phyloP scores from a whole-genome alignment of 2,329 filamentous ascomycete species.

The Zasmidium citrigriseum region DNA sequence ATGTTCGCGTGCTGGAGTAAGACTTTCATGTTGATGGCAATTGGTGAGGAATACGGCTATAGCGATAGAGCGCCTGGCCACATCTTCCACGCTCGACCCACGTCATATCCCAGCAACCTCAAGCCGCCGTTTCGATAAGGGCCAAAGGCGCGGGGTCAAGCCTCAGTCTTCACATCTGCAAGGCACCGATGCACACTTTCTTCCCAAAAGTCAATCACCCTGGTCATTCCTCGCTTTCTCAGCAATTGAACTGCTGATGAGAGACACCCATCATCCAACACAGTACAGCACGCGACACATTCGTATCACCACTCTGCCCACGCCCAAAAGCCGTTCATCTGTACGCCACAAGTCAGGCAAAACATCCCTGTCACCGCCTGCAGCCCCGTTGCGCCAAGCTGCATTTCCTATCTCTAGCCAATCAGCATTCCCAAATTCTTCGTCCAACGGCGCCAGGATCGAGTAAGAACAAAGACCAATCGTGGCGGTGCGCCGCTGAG shows the following conservation, averaged over 20 bases:
- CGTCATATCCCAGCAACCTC: slow-evolving; percentile 16
- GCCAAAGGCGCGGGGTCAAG: background rate
- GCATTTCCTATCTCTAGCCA: background rate
- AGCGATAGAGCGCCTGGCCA: background rate
- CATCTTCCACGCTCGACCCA: slow-evolving; percentile 9
- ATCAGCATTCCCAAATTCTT: background rate
- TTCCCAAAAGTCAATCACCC: background rate
- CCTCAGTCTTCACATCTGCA: slow-evolving; percentile 1
- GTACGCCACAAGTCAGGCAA: background rate
- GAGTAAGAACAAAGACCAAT: background rate
- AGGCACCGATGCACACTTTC: slow-evolving; percentile 11
- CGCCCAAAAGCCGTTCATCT: too few species aligned
- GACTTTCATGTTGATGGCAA: background rate
- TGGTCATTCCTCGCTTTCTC: too few species aligned
- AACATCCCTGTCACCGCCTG: background rate
- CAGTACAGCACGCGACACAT: background rate
- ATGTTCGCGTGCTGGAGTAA: slow-evolving; percentile 7
- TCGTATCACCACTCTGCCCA: background rate
- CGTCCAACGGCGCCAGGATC: background rate
- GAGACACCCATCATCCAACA: too few species aligned
- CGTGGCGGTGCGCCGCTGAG: background rate
- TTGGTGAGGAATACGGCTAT: slow-evolving; percentile 8
- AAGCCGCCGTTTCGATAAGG: slow-evolving; percentile 1
- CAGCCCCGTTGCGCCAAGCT: background rate
- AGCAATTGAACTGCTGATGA: too few species aligned